Conservation (phyloP, 768 basidiomycete species). For the Auriscalpium microsporum region DNA sequence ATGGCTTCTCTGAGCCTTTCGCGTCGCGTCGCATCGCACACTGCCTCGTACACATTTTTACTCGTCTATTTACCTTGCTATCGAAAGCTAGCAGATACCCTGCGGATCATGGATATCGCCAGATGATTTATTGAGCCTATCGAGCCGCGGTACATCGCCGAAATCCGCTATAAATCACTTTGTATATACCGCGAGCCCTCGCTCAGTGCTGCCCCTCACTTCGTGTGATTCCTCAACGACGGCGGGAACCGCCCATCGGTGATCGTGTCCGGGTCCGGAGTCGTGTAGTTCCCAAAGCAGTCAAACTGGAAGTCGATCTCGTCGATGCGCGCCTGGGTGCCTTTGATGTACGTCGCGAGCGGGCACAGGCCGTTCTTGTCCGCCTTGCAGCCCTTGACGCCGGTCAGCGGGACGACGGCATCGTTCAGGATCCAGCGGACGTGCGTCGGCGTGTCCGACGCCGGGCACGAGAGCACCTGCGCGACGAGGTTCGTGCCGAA, state of each 20-base stretch:
- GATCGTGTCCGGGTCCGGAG: slow-evolving; percentile 33
- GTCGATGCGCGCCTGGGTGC: slow-evolving; percentile 29
- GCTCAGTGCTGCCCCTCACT: not conserved
- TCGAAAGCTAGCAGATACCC: no score
- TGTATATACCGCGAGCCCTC: no score
- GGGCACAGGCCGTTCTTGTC: slow-evolving; percentile 37
- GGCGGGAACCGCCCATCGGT: slow-evolving; percentile 23
- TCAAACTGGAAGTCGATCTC: slow-evolving; percentile 34
- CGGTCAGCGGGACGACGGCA: slow-evolving; percentile 37
- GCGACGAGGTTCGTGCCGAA: slow-evolving; percentile 42
- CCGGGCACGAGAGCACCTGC: slow-evolving; percentile 36
- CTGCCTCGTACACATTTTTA: no score
- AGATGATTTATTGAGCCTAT: no score
- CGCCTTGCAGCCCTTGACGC: slow-evolving; percentile 32
- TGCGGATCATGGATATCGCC: no score
- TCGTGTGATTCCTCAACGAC: not conserved
- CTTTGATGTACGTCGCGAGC: slow-evolving; percentile 29
- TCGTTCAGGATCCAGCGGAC: slow-evolving; percentile 45
- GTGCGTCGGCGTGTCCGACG: slow-evolving; percentile 18
- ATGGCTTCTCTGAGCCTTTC: no score
- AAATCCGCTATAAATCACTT: no score
- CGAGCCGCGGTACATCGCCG: no score
- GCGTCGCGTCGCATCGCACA: no score
- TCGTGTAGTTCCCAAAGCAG: slow-evolving; percentile 39
- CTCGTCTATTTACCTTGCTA: no score